A percentile compares a stretch with the other conserved stretches of the same genome.
Conservation (phyloP, 495 filamentous ascomycete species). For the Endocarpon pusillum region DNA sequence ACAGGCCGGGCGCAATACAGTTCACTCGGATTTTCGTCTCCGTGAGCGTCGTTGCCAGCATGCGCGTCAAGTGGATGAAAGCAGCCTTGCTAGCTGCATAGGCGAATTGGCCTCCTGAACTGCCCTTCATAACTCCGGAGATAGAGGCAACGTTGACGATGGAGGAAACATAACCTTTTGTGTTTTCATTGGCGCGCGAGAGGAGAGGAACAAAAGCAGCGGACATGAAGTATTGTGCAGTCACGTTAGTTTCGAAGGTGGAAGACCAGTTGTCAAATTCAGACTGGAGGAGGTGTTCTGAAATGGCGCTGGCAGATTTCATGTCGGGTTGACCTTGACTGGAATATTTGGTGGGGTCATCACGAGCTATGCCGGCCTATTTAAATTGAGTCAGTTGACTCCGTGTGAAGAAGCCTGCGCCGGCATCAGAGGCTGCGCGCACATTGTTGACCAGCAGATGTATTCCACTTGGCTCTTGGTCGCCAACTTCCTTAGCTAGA, state of each 20-base stretch:
- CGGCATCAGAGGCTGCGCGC: slow-evolving; percentile 3
- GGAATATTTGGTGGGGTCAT: too few species aligned
- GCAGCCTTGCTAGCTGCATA: slow-evolving; percentile 35
- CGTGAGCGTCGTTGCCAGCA: slow-evolving; percentile 6
- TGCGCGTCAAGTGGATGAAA: slow-evolving; percentile 4
- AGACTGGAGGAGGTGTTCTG: too few species aligned
- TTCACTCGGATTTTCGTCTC: slow-evolving; percentile 4
- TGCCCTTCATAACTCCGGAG: slow-evolving; percentile 32
- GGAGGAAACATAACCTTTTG: slow-evolving; percentile 24
- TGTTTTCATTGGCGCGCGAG: slow-evolving; percentile 10
- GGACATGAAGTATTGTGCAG: slow-evolving; percentile 29
- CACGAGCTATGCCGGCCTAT: too few species aligned
- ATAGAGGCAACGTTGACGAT: slow-evolving; percentile 33
- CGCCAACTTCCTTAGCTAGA: slow-evolving; percentile 10
- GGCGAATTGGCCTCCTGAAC: slow-evolving; percentile 27
- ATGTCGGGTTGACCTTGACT: too few species aligned
- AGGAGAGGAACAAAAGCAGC: slow-evolving; percentile 38
- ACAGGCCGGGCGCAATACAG: slow-evolving; percentile 19
- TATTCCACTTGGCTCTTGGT: slow-evolving; percentile 13
- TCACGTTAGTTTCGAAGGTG: slow-evolving; percentile 37
- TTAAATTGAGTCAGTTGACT: too few species aligned
- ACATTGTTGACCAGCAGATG: slow-evolving; percentile 23
- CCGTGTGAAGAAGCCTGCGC: too few species aligned
- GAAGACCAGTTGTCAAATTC: slow-evolving; percentile 22
- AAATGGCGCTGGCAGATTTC: too few species aligned